Evolutionary conservation across 371 early-diverging fungal species (phyloP).

Genomic region (Vittaforma corneae): DNA sequence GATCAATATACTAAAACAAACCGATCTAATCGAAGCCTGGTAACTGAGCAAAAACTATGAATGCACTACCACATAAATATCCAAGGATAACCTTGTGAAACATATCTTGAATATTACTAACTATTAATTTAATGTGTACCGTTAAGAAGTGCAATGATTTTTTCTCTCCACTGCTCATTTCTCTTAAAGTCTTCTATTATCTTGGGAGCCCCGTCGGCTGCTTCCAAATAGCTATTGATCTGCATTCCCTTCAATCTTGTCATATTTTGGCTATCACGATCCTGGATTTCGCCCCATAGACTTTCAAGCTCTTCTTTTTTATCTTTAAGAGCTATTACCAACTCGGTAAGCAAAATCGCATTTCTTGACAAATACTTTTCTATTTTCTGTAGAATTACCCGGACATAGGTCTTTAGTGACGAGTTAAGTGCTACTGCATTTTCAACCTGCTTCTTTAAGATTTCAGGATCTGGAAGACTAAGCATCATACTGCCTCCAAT

Average conservation of each 20-base stretch:
- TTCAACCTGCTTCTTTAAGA: neutral
- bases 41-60: no score
- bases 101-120: neutral
- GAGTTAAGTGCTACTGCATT: neutral
- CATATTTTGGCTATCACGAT: conserved; percentile 11
- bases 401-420: neutral
- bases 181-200: neutral
- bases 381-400: conserved; percentile 32
- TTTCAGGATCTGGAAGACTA: conserved; percentile 1
- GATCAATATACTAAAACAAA: no score
- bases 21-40: no score
- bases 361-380: conserved; percentile 38
- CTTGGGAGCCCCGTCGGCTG: conserved; percentile 4
- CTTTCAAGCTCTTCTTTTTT: conserved; percentile 16
- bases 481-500: no score
- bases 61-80: no score
- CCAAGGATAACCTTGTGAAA: no score
- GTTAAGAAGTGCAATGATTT: neutral
- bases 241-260: conserved; percentile 21
- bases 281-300: conserved; percentile 17
- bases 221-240: conserved; percentile 27
- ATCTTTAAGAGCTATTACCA: conserved; percentile 22
- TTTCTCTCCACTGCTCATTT: neutral
- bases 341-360: conserved; percentile 35
- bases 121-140: neutral